Conservation (phyloP, 306 rosid genomes). For the Lathyrus tuberosus region DNA sequence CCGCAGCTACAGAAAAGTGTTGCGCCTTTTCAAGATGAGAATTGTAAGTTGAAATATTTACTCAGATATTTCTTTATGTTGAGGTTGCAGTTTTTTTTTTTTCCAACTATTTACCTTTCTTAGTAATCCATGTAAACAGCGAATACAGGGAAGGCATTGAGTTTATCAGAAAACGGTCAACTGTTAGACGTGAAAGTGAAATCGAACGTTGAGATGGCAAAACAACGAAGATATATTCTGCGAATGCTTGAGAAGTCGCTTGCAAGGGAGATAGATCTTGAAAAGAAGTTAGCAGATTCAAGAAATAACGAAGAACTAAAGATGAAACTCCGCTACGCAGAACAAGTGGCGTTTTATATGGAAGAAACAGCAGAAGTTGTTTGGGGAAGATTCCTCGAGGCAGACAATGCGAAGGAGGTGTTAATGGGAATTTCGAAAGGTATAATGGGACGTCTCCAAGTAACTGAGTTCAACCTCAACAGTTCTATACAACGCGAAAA, state of each 20-base stretch:
- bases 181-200: constrained; percentile 46
- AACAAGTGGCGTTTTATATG: constrained; percentile 76
- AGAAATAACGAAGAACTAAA: constrained; percentile 72
- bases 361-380: constrained; percentile 88
- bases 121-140: constrained; percentile 57
- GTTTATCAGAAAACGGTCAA: constrained; percentile 53
- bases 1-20: constrained; percentile 72
- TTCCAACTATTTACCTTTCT: constrained; percentile 37
- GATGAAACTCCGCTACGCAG: constrained; percentile 75
- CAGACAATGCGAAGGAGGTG: constrained; percentile 80
- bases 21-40: constrained; percentile 55
- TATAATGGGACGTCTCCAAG: constrained; percentile 69
- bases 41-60: constrained; percentile 49
- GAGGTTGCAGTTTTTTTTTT: constrained; percentile 22
- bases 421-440: constrained; percentile 84
- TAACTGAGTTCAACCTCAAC: constrained; percentile 62
- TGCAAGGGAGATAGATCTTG: constrained; percentile 83
- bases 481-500: constrained; percentile 65
- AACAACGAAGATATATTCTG: constrained; percentile 74
- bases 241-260: constrained; percentile 88
- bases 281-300: constrained; percentile 76
- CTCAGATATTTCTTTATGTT: constrained; percentile 27
- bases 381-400: constrained; percentile 98
- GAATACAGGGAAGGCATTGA: constrained; percentile 48
- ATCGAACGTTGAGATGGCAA: constrained; percentile 61